Evolutionary conservation across 2,329 filamentous ascomycete genomes (phyloP), one percentile per base, ranked within the genome.

Genomic region (Rhynchosporium agropyri): DNA sequence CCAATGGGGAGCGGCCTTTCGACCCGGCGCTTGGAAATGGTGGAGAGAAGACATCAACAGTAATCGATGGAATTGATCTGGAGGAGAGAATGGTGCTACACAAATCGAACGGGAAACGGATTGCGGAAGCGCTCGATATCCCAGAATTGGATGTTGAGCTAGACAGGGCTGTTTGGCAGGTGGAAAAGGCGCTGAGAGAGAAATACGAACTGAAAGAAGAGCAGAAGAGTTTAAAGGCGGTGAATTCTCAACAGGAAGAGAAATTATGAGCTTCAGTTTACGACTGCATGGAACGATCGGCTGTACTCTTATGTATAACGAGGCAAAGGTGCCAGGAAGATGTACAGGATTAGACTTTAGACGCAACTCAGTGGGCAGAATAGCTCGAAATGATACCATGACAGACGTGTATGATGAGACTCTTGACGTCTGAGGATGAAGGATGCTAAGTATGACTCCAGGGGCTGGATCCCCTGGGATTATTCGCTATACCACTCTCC

Each of bases 101-200:
- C 9, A 78, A 81, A 63, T 76, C 77, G 36, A 81, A 87, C 68
- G 83, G 85, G 2, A 81, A 80, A 66, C 77, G 80, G 62, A 80
- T 90, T 61, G 85, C 86, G 26, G 78, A 86, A 61, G 82, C 82
- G 6, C 77, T 93, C 33, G 79, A 87, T 5, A 81, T 91, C 43
- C 89, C 90, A 0, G 87, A 89, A 61, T 80, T 94, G 31, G 85
- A 87, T 60, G 79, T 88, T 15, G 90, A 93, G 74, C 80, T 92
- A 0, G 89, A 93, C 72, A 80, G 90, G 49, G 90, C 90, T 4
- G 86, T 92, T 63, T 87, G 87, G 80, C 90, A 94, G 75, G 87
- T 93, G 2, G 82, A 87, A 69, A 79, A 70, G 56, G 66, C 67
- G 28, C 58, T 76, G 49, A 64, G 70, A 45, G 65, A 61, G 8